Evolutionary conservation across 495 filamentous ascomycete genomes (phyloP), one percentile per base, ranked within the genome.

Genomic region (Cenococcum geophilum): DNA sequence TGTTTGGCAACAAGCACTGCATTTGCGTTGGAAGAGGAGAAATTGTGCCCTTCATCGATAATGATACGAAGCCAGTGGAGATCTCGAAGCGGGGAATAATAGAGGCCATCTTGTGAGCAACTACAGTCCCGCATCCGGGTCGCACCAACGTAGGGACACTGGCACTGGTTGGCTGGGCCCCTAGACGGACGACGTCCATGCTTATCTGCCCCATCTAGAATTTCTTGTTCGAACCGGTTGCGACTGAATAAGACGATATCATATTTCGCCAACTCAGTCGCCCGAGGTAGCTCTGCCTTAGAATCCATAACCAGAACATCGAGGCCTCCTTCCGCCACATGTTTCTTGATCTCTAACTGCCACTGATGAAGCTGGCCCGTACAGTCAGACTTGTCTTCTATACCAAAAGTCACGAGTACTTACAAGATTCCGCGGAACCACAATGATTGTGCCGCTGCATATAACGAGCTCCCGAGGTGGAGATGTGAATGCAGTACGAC

Each of bases 21-120:
- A 49, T 88, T 86, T 16, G 82, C 86, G 58, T 79, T 83, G 37
- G 76, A 75, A 14, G 80, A 81, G 18, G 75, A 72, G 5, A 95
- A 83, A 45, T 81, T 86, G 69, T 97, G 91, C 0, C 92, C 92
- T 79, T 97, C 92, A 58, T 97, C 92, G 35, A 95, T 85, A 37
- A 97, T 91, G 47, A 92, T 81, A 12, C 92, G 82, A 60, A 95
- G 82, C 78, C 90, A 95, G 64, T 88, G 90, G 11, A 97, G 73
- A 18, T 82, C 69, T 43, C 82, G 83, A 5, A 96, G 73, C 0
- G 87, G 82, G 3, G 85, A 87, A 3, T 78, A 72, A 64, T 83
- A 81, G 4, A 73, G n/a, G 58, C 65, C 59, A 49, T 74, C 56
- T 32, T 62, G 59, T 55, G 78, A 65, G 56, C 78, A 80, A 18